These are phyloP conservation scores for Fragaria iinumae DNA, from an alignment of 306 rosid genomes.

Conservation along the genomic window DNA sequence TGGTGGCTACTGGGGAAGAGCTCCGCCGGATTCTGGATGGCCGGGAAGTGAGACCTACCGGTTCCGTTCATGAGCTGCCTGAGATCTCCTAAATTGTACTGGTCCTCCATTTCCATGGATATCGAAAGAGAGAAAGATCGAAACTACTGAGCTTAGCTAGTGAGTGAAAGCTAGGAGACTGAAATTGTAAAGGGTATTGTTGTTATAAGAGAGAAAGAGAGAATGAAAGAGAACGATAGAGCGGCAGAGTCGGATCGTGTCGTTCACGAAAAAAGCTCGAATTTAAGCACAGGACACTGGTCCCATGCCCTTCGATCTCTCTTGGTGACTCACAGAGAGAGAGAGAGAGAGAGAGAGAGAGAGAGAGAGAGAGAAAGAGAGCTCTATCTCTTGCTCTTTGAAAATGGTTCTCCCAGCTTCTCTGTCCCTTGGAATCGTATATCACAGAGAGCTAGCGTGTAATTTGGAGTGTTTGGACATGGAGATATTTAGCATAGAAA, in stretches of 20 bases:
- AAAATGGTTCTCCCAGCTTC: not conserved
- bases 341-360: not conserved
- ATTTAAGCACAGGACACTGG: slow-evolving; percentile 57
- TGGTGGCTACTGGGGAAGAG: slow-evolving; percentile 49
- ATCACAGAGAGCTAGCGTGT: not conserved
- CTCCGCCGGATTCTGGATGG: slow-evolving; percentile 41
- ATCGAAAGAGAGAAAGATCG: not conserved
- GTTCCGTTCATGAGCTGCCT: slow-evolving; percentile 51
- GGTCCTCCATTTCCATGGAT: slow-evolving; percentile 73
- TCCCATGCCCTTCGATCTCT: slow-evolving; percentile 55
- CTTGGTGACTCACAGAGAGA: slow-evolving; percentile 7
- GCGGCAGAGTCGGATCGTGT: slow-evolving; percentile 95
- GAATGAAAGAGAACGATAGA: slow-evolving; percentile 30
- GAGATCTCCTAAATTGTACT: slow-evolving; percentile 52
- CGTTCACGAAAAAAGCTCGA: slow-evolving; percentile 60
- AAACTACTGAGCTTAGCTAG: not conserved
- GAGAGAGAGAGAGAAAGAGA: not conserved
- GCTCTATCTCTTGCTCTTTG: slow-evolving; percentile 10
- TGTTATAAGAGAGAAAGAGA: slow-evolving; percentile 1
- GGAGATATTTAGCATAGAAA: not conserved
- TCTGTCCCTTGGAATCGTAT: not conserved
- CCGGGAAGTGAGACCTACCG: slow-evolving; percentile 41
- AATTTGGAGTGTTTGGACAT: slow-evolving; percentile 9
- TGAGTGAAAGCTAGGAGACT: slow-evolving; percentile 8
- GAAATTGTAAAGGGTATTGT: not conserved